A percentile compares a stretch with the other conserved stretches of the same genome.
Evolutionary conservation across 331 rosid genomes (phyloP).

Genomic region (Spiraea crenata): DNA sequence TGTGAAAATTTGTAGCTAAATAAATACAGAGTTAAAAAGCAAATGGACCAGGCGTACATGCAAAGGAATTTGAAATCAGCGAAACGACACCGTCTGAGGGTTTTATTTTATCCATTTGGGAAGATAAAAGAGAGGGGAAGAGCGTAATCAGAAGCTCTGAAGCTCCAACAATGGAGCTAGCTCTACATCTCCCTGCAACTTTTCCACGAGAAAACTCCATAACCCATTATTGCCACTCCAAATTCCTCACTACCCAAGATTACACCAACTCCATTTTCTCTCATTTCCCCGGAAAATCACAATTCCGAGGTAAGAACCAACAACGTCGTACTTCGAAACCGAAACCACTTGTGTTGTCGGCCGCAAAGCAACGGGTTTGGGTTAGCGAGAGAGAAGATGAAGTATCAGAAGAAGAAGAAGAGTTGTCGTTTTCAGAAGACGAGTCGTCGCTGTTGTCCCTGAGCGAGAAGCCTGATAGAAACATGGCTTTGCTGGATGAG

Average conservation of each 20-base stretch:
- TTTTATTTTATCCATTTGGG: constrained; percentile 1
- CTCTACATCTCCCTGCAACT: constrained; percentile 31
- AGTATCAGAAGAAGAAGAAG: constrained; percentile 28
- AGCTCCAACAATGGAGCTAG: constrained; percentile 61
- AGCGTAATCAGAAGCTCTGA: constrained; percentile 1
- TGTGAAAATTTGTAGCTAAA: too few relatives aligned
- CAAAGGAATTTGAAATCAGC: too few relatives aligned
- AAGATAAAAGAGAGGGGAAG: neutral
- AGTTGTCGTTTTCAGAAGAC: constrained; percentile 51
- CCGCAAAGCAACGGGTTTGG: constrained; percentile 21
- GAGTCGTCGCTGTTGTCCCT: constrained; percentile 73
- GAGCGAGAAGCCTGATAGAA: constrained; percentile 79
- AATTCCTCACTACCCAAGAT: constrained; percentile 3
- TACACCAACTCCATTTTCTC: constrained; percentile 1
- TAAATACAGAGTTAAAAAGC: too few relatives aligned
- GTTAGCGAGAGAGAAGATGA: constrained; percentile 19
- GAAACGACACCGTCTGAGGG: neutral
- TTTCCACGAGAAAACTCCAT: constrained; percentile 28
- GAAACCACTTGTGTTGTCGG: constrained; percentile 20
- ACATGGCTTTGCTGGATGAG: constrained; percentile 65
- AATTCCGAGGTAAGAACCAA: constrained; percentile 21
- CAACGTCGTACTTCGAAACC: constrained; percentile 13
- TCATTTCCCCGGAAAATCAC: constrained; percentile 15
- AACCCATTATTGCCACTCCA: constrained; percentile 28
- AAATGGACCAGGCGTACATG: too few relatives aligned